A percentile compares a stretch with the other conserved stretches of the same genome.
These are phyloP conservation scores for Escallonia herrerae DNA, from an alignment of 129 eudicot genomes.

Conservation along the genomic window DNA sequence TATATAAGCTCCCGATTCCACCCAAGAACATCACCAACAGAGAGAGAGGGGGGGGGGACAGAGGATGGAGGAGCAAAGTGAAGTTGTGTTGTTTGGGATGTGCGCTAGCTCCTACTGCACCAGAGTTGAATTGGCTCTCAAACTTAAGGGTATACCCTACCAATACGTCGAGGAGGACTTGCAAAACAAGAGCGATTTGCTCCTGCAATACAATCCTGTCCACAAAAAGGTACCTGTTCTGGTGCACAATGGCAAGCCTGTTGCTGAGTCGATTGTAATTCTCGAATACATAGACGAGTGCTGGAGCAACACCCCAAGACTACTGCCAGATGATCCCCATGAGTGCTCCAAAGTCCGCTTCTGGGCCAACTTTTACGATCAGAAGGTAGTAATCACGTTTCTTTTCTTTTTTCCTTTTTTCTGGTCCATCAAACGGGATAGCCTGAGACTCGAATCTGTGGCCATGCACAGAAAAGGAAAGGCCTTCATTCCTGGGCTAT, in stretches of 20 bases:
- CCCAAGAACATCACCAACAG: too few species aligned
- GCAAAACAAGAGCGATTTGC: conserved; percentile 17
- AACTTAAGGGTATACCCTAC: conserved; percentile 17
- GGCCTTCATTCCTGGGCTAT: too few species aligned
- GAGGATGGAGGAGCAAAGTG: conserved; percentile 5
- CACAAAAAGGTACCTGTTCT: conserved; percentile 28
- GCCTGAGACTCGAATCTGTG: too few species aligned
- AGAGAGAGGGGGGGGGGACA: too few species aligned
- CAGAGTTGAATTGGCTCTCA: conserved; percentile 27
- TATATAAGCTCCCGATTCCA: too few species aligned
- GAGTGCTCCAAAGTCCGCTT: conserved; percentile 25
- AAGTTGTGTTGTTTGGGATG: conserved; percentile 10
- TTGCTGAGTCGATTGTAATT: conserved; percentile 32
- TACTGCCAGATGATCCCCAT: conserved; percentile 29
- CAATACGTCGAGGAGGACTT: conserved; percentile 21
- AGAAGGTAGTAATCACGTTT: conserved; percentile 7
- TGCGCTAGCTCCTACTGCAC: conserved; percentile 11
- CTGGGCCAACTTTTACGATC: conserved; percentile 31
- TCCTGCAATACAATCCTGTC: conserved; percentile 26
- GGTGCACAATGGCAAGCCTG: conserved; percentile 24
- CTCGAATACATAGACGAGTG: conserved; percentile 36
- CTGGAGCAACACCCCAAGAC: conserved; percentile 18
- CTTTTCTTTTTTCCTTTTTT: too few species aligned
- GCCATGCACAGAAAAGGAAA: too few species aligned
- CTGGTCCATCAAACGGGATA: too few species aligned